Base-by-base conservation (phyloP, 495 filamentous ascomycete species). In the Darksidea phi region DNA sequence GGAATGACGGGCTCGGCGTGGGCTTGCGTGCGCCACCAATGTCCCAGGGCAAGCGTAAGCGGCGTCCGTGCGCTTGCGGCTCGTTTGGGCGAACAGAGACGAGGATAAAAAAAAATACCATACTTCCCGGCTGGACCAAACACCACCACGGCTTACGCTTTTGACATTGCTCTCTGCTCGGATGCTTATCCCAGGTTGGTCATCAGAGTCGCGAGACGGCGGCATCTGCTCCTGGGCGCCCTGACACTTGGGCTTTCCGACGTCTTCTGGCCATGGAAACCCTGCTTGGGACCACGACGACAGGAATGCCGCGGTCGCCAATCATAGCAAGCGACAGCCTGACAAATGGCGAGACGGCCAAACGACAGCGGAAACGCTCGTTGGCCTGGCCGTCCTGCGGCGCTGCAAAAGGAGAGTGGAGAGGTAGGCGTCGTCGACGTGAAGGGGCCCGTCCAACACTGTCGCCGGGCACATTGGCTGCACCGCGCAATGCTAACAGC, bases 301-400 rank as follows among this genome's bases (percentile, higher is more conserved):
- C 41, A 24, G 34, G 20, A 32, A 43, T 24, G 11, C 10, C 24
- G 12, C 32, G 48, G 51, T n/a, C 37, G 51, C 59, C 49, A 61
- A 61, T 54, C 36, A 54, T 48, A 23, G n/a, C 4, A 36, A 18
- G 46, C 57, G 17, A 54, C 21, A 26, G 49, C 32, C 41, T 57
- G 51, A 62, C 59, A 62, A 57, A 62, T 62, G 17, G 34, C 59
- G 50, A 61, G 41, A 54, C 49, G 50, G 28, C 15, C 41, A 52
- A 52, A 52, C 49, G 15, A 32, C 24, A 49, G n/a, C 47, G 23
- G 47, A n/a, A n/a, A 18, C 47, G 41, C 41, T 15, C 41, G 41
- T 17, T n/a, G 41, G 41, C 15, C 41, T 32, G 4, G 28, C 10
- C 10, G 28, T 32, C 28, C 28, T 4, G 10, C 28, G 28, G 28